Evolutionary conservation across 192 early-diverging fungal species (phyloP).

Genomic region (Helicostylum pulchrum): DNA sequence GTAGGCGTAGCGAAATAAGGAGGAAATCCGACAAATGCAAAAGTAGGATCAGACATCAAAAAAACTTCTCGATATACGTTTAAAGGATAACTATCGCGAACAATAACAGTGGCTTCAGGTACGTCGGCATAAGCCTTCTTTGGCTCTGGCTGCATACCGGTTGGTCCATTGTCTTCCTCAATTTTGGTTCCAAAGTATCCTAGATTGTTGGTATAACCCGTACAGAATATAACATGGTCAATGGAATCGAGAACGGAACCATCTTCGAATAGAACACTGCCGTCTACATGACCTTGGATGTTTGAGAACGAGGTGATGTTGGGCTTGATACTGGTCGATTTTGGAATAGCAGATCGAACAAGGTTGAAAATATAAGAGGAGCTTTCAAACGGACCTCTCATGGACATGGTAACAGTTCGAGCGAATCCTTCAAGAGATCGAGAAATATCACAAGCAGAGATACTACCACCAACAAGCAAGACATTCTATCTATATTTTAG

Average conservation of each 20-base stretch:
- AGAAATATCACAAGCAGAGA: slow-evolving; percentile 23
- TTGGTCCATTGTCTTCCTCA: neutral
- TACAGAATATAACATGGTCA: slow-evolving; percentile 60
- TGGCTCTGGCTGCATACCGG: neutral
- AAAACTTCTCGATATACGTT: slow-evolving; percentile 15
- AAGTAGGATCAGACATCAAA: slow-evolving; percentile 25
- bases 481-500: slow-evolving; percentile 13
- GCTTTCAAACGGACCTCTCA: neutral
- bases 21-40: slow-evolving; percentile 19
- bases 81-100: neutral
- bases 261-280: slow-evolving; percentile 47
- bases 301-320: slow-evolving; percentile 8
- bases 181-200: slow-evolving; percentile 39
- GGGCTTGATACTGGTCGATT: neutral
- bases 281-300: slow-evolving; percentile 12
- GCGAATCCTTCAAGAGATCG: slow-evolving; percentile 7
- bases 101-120: neutral
- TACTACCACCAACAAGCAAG: slow-evolving; percentile 10
- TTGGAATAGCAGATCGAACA: slow-evolving; percentile 12
- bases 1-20: neutral
- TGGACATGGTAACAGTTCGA: slow-evolving; percentile 16
- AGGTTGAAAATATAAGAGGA: neutral
- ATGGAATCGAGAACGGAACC: slow-evolving; percentile 46
- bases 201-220: slow-evolving; percentile 56
- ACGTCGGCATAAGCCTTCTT: neutral